Evolutionary conservation across 768 basidiomycete genomes (phyloP).

Genomic region (Russula sp.): DNA sequence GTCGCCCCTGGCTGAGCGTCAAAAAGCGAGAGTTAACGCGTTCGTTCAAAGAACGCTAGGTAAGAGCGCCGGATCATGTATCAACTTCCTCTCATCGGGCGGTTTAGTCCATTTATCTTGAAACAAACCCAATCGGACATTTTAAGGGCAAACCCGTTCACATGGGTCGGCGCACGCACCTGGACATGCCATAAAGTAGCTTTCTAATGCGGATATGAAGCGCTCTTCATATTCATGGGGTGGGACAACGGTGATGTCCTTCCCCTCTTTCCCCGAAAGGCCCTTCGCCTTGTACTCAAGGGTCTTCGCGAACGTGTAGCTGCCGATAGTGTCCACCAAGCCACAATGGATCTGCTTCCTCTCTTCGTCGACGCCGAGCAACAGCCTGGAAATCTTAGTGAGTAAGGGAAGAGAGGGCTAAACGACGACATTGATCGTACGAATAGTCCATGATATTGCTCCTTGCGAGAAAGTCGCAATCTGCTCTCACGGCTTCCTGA

Average conservation of each 20-base stretch:
- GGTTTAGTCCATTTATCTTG: conserved; percentile 38
- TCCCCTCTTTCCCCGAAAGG: conserved; percentile 47
- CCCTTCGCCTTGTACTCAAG: conserved; percentile 83
- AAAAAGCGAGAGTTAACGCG: not conserved
- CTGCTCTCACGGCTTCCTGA: conserved; percentile 58
- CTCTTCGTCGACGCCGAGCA: conserved; percentile 66
- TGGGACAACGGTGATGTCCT: conserved; percentile 76
- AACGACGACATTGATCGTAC: conserved; percentile 35
- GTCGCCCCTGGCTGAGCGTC: not conserved
- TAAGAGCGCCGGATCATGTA: conserved; percentile 27
- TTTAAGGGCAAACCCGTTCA: not conserved
- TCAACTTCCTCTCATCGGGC: conserved; percentile 29
- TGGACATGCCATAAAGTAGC: conserved; percentile 74
- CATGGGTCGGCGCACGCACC: conserved; percentile 37
- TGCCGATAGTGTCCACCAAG: conserved; percentile 81
- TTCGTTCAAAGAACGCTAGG: conserved; percentile 34
- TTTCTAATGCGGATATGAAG: conserved; percentile 63
- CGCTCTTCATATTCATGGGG: conserved; percentile 76
- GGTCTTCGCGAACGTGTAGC: conserved; percentile 82
- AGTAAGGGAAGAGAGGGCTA: not conserved
- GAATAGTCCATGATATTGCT: conserved; percentile 89
- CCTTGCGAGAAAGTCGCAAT: conserved; percentile 66
- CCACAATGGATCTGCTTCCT: conserved; percentile 68
- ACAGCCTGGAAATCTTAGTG: conserved; percentile 40
- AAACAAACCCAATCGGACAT: not conserved